Evolutionary conservation across 2,329 filamentous ascomycete species (phyloP), one percentile per base, ranked within the genome.

Genomic region (Zarea fungicola): DNA sequence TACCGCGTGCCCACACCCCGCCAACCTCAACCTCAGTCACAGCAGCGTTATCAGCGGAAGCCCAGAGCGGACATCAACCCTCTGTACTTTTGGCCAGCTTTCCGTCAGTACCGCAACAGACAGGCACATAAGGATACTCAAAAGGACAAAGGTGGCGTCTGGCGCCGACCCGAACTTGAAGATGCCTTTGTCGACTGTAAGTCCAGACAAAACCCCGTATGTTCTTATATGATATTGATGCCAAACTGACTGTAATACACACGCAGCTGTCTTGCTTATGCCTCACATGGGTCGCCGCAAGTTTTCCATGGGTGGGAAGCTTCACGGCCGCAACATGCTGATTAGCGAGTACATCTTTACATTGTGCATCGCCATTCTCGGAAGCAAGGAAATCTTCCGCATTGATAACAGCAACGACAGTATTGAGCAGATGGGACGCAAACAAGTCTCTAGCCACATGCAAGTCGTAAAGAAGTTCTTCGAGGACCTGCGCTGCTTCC

Each of bases 391-490:
- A 55, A 70, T 70, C 52, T 70, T 70, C 51, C 62, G 67, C 43
- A 69, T 70, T 57, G 67, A 70, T 52, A 70, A 70, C 53, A 69
- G 66, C 60, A 69, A 68, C 49, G 67, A 70, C 47, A 69, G 67
- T 54, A 69, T 69, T 42, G 67, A 69, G 56, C 67, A 74, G 50
- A 74, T 76, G 62, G 69, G 73, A 53, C 71, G 80, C 49, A 86
- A 86, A 62, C 81, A 84, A 58, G 80, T 86, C 5, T 85, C 82
- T 3, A 85, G 81, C 60, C 83, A 86, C 59, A 85, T 86, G 59
- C 83, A 87, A 60, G 83, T 87, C 13, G 68, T 85, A 48, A 85
- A 85, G 67, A 79, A 78, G 44, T 84, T 85, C 61, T 79, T 86
- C 55, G 73, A 75, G 48, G 75, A 78, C 48, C 71, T 85, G 54